Base-by-base conservation (phyloP, 352 stramenopile species). In the Pseudoperonospora humuli region DNA sequence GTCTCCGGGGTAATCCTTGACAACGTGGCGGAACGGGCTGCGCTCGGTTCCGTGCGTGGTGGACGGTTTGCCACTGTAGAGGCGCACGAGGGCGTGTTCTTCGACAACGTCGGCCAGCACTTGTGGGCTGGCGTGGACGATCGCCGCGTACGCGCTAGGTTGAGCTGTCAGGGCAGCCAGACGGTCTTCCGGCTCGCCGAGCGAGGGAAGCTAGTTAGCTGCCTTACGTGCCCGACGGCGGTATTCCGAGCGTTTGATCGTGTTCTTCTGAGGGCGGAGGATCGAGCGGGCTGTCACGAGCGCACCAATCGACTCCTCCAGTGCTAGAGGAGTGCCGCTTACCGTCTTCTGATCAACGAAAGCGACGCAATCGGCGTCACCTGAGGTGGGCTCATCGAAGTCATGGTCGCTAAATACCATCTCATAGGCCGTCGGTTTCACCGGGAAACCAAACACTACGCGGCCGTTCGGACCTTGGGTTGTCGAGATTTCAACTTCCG, bases 381-480 rank as follows among this genome's bases (percentile, higher is more conserved):
- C 44, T 5, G 44, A 24, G 17, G 35, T 27, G 7, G 36, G 24
- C 8, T 51, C 45, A 28, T 52, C 35, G 4, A 26, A 26, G 23
- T 52, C 45, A 23, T 18, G 20, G 20, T 45, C 45, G 31, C 32
- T 33, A 23, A 52, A 52, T 2, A 27, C 35, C 3, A 52, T 19
- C 11, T 52, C 36, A 19, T 23, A 45, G 2, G 7, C 0, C 5
- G 26, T 45, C 11, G 45, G 45, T 3, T 19, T 43, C 18, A 6
- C 28, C 2, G 27, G 35, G 26, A 52, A 15, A 5, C 45, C 35
- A 35, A 48, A 40, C 11, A 45, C 20, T 7, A 52, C 2, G 3
- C 26, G 13, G 5, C 26, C 44, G 18, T 44, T 28, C 5, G 18
- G 5, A 3, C 11, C 29, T 10, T 9, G 18, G 3, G 20, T 8